A percentile compares a stretch with the other conserved stretches of the same genome.
Evolutionary conservation across 2,329 filamentous ascomycete species (phyloP).

Genomic region (Colletotrichum eremochloae): DNA sequence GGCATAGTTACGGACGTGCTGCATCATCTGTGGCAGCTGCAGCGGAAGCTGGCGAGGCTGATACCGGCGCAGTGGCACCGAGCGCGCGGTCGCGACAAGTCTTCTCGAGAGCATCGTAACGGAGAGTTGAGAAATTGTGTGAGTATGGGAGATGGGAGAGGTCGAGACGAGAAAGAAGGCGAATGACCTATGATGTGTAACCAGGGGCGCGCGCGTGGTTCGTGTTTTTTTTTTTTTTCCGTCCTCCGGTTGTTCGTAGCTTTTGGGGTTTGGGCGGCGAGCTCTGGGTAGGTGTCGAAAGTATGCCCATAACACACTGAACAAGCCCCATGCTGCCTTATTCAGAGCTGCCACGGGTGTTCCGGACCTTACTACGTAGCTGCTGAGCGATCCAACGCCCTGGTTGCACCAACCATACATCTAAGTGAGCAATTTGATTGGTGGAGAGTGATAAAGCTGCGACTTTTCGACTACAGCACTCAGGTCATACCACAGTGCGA

Average conservation of each 20-base stretch:
- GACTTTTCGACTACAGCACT: no score
- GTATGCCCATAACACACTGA: no score
- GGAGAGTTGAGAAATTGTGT: not conserved
- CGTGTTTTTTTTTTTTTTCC: not conserved
- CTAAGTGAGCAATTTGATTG: not conserved
- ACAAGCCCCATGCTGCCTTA: no score
- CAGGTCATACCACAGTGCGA: no score
- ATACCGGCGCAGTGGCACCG: slow-evolving; percentile 59
- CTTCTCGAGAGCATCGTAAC: slow-evolving; percentile 59
- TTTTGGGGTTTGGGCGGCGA: not conserved
- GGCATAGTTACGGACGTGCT: slow-evolving; percentile 75
- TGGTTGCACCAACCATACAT: not conserved
- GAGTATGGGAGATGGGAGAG: not conserved
- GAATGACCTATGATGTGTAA: not conserved
- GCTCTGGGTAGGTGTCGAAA: not conserved
- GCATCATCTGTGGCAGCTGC: slow-evolving; percentile 64
- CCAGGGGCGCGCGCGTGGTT: slow-evolving; percentile 9
- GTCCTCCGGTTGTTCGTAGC: not conserved
- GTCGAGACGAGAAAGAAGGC: not conserved
- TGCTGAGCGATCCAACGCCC: not conserved
- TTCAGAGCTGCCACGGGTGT: no score
- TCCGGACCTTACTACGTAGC: no score
- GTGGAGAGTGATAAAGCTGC: not conserved
- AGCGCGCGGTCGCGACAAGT: slow-evolving; percentile 58
- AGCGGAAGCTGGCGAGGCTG: slow-evolving; percentile 49